These are phyloP conservation scores for Erythrobasidium hasegawianum DNA, from an alignment of 1,284 basidiomycete genomes.

Conservation along the genomic window DNA sequence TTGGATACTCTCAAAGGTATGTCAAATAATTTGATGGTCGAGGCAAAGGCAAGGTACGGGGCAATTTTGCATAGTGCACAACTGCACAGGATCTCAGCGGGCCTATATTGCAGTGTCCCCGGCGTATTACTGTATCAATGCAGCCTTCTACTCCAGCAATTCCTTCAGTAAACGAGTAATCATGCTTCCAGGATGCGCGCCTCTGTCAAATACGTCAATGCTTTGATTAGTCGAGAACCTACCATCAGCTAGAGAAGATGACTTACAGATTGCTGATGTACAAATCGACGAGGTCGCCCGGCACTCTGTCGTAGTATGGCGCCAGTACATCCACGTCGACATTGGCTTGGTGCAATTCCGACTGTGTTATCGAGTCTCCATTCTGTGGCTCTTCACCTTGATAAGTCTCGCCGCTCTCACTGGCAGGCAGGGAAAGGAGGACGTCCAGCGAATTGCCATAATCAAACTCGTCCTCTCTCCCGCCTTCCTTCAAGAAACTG, in stretches of 20 bases:
- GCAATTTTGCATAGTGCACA: too few relatives aligned
- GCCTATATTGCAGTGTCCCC: too few relatives aligned
- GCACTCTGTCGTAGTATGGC: constrained; percentile 91
- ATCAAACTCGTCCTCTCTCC: constrained; percentile 60
- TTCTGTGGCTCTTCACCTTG: constrained; percentile 55
- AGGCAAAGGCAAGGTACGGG: too few relatives aligned
- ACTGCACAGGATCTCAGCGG: too few relatives aligned
- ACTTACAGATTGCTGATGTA: constrained; percentile 86
- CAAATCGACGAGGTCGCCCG: constrained; percentile 86
- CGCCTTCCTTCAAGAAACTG: constrained; percentile 71
- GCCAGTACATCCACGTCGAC: constrained; percentile 83
- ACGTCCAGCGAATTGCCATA: constrained; percentile 76
- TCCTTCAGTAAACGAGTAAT: constrained; percentile 49
- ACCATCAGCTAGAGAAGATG: too few relatives aligned
- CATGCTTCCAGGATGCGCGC: constrained; percentile 49
- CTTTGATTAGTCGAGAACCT: too few relatives aligned
- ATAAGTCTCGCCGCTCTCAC: constrained; percentile 11
- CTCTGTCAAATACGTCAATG: too few relatives aligned
- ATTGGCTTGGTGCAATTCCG: constrained; percentile 54
- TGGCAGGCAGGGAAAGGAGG: constrained; percentile 57
- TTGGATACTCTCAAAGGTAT: too few relatives aligned
- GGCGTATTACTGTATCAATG: too few relatives aligned
- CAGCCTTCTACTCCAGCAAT: constrained; percentile 19
- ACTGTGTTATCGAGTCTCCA: constrained; percentile 33
- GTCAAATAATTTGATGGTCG: too few relatives aligned